Evolutionary conservation across 2,329 filamentous ascomycete species (phyloP).

Genomic region (Fusarium sp.): DNA sequence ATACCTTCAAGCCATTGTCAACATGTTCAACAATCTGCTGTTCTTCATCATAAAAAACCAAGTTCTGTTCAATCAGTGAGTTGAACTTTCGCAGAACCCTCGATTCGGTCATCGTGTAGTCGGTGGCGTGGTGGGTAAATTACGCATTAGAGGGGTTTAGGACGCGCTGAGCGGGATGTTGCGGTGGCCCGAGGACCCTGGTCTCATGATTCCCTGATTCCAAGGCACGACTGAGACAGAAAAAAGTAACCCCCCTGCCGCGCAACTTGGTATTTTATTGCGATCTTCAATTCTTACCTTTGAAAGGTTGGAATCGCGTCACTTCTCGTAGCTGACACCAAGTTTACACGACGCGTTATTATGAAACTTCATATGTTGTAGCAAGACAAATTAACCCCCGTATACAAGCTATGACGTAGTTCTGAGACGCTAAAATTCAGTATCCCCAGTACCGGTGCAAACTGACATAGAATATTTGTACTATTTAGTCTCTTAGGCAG

Average conservation of each 20-base stretch:
- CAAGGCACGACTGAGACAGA: no score
- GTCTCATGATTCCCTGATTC: no score
- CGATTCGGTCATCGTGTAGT: background rate
- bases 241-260: no score
- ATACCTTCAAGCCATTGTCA: background rate
- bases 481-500: no score
- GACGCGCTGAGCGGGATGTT: no score
- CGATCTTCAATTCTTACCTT: no score
- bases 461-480: no score
- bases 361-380: background rate
- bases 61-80: rapidly evolving
- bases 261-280: no score
- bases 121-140: no score
- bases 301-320: background rate
- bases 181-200: no score
- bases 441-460: no score
- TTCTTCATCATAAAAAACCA: background rate
- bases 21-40: background rate
- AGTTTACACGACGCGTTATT: background rate
- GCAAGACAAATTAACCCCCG: background rate
- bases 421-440: background rate
- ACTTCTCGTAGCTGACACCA: background rate
- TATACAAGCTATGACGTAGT: background rate
- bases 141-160: no score
- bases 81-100: background rate